These are phyloP conservation scores for Eimeria maxima DNA, from an alignment of 169 alveolate species.

Conservation along the genomic window DNA sequence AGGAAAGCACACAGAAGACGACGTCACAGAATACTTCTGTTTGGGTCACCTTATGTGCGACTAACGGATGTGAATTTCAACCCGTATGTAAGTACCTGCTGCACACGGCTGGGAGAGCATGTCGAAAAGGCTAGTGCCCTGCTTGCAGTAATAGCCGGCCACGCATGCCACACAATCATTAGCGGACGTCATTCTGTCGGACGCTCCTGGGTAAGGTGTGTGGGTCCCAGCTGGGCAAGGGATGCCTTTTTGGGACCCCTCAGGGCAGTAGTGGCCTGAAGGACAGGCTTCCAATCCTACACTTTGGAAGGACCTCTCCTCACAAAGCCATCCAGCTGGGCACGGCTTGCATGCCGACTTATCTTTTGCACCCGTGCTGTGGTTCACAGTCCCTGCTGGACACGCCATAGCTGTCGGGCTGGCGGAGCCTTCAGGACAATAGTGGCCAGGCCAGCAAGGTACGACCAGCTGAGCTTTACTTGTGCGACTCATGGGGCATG, in stretches of 20 bases:
- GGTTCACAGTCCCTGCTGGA: constrained; percentile 74
- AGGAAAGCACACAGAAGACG: neutral
- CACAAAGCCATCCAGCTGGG: constrained; percentile 75
- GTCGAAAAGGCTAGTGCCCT: constrained; percentile 52
- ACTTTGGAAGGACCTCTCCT: constrained; percentile 59
- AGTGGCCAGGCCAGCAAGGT: constrained; percentile 79
- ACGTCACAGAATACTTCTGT: neutral
- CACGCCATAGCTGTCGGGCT: constrained; percentile 71
- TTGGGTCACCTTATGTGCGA: neutral
- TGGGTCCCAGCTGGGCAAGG: constrained; percentile 86
- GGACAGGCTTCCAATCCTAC: constrained; percentile 81
- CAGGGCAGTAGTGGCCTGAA: constrained; percentile 80
- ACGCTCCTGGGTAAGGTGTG: constrained; percentile 82
- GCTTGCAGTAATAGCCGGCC: constrained; percentile 61
- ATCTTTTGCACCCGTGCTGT: constrained; percentile 15
- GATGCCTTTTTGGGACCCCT: constrained; percentile 41
- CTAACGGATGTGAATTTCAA: neutral
- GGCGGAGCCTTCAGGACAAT: constrained; percentile 73
- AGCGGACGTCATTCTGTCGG: constrained; percentile 66
- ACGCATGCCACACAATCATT: constrained; percentile 18
- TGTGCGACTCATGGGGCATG: constrained; percentile 70
- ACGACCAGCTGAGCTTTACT: constrained; percentile 23
- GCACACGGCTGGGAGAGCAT: constrained; percentile 75
- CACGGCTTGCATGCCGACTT: constrained; percentile 62
- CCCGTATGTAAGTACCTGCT: constrained; percentile 19